Percentiles rank a stretch among this genome's conserved stretches.
Evolutionary conservation across 345 rosid genomes (phyloP).

Genomic region (Lenwebbia sp.): DNA sequence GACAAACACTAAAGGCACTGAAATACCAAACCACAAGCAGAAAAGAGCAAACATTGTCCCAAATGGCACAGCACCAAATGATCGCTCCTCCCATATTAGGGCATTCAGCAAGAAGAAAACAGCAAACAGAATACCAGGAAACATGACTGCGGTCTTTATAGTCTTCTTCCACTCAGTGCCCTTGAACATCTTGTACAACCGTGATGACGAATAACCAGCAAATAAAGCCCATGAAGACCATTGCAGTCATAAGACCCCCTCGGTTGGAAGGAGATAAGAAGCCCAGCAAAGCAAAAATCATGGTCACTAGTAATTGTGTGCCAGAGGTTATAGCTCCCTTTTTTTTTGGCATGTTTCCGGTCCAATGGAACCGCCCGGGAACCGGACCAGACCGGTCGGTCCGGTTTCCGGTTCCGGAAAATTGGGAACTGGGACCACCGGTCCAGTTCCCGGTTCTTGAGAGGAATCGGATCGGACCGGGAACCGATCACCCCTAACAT

Average conservation of each 20-base stretch:
- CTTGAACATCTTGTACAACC: conserved; percentile 88
- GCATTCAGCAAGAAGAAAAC: conserved; percentile 85
- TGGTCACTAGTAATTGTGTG: conserved; percentile 92
- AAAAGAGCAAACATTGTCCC: conserved; percentile 97
- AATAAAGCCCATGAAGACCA: conserved; percentile 98
- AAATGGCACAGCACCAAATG: conserved; percentile 95
- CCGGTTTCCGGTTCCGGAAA: too few relatives aligned
- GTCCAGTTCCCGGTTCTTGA: too few relatives aligned
- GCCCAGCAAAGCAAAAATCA: conserved; percentile 92
- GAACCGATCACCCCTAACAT: too few relatives aligned
- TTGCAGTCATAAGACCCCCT: conserved; percentile 98
- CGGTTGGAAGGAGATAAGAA: conserved; percentile 94
- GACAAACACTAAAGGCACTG: conserved; percentile 88
- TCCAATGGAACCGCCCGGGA: too few relatives aligned
- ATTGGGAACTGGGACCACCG: too few relatives aligned
- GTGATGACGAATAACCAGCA: conserved; percentile 88
- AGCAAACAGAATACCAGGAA: conserved; percentile 73
- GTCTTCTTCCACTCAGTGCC: conserved; percentile 93
- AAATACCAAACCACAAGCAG: conserved; percentile 95
- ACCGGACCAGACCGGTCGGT: too few relatives aligned
- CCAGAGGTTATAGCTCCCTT: too few relatives aligned
- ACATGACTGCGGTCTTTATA: conserved; percentile 91
- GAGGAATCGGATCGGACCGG: too few relatives aligned
- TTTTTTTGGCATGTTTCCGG: too few relatives aligned
- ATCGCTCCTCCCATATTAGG: conserved; percentile 88